These are phyloP conservation scores for Tuber brumale DNA, from an alignment of 495 filamentous ascomycete genomes.

Conservation along the genomic window DNA sequence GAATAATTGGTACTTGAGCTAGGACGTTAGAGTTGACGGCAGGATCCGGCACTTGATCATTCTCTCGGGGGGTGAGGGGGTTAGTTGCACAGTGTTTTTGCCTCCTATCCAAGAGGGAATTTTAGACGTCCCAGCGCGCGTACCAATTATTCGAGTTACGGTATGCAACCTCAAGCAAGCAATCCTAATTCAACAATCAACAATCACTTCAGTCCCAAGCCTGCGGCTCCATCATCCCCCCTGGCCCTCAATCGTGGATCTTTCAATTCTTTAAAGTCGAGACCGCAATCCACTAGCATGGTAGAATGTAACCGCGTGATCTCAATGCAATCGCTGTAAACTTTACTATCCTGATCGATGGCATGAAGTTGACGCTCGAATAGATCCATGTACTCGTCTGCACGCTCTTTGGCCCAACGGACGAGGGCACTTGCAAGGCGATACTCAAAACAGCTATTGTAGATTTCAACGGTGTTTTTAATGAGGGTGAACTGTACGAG, in stretches of 20 bases:
- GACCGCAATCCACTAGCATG: constrained; percentile 73
- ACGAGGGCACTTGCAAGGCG: constrained; percentile 85
- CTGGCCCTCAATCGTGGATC: constrained; percentile 42
- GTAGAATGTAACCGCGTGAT: constrained; percentile 71
- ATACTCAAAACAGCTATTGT: constrained; percentile 80
- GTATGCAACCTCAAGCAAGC: not conserved
- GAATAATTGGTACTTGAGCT: too few relatives aligned
- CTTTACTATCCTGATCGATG: constrained; percentile 60
- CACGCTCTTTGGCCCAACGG: constrained; percentile 88
- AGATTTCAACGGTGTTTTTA: constrained; percentile 79
- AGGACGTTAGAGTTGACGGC: too few relatives aligned
- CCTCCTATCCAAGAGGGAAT: too few relatives aligned
- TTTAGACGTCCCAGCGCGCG: too few relatives aligned
- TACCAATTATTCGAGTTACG: too few relatives aligned
- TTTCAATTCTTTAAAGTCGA: constrained; percentile 76
- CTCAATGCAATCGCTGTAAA: constrained; percentile 78
- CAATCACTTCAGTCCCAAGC: constrained; percentile 14
- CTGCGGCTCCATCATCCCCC: constrained; percentile 18
- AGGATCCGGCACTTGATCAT: too few relatives aligned
- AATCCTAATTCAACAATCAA: constrained; percentile 1
- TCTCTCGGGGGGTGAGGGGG: too few relatives aligned
- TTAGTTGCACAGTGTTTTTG: too few relatives aligned
- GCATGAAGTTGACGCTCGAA: constrained; percentile 74
- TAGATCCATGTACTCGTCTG: constrained; percentile 80
- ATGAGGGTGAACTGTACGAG: constrained; percentile 94